Percentiles rank a stretch among this genome's conserved stretches.
Evolutionary conservation across 2,329 filamentous ascomycete genomes (phyloP).

Genomic region (Colletotrichum neosansevieriae): DNA sequence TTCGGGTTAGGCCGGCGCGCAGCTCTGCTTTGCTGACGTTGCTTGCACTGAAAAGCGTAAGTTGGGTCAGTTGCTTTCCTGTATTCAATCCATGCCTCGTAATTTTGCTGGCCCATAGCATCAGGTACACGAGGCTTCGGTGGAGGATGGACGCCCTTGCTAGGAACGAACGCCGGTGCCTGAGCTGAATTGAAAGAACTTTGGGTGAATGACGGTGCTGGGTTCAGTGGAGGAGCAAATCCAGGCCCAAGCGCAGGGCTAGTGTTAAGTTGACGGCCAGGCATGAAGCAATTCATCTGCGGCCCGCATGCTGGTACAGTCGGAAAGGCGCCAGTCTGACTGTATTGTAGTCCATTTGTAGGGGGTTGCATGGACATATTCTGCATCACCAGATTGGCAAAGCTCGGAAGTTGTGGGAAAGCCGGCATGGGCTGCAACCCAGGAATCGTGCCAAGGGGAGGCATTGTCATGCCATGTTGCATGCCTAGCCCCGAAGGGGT

Average conservation of each 20-base stretch:
- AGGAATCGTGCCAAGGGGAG: neutral
- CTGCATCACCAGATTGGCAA: neutral
- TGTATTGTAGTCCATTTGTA: neutral
- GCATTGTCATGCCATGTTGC: neutral
- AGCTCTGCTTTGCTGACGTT: conserved; percentile 43
- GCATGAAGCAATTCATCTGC: neutral
- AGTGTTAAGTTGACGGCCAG: neutral
- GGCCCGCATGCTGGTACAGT: neutral
- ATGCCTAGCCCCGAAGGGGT: neutral
- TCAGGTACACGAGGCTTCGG: conserved; percentile 57
- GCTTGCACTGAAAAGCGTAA: conserved; percentile 60
- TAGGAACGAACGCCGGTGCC: neutral
- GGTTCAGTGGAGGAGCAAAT: neutral
- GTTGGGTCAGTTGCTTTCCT: conserved; percentile 61
- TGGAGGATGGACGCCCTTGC: conserved; percentile 43
- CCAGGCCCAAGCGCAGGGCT: neutral
- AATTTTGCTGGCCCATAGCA: conserved; percentile 57
- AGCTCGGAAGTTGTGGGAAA: neutral
- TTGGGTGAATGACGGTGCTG: neutral
- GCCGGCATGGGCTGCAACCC: neutral
- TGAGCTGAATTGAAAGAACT: neutral
- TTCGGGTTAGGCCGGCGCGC: neutral
- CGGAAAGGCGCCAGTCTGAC: neutral
- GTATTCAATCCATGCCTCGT: conserved; percentile 63
- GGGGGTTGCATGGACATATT: neutral